Evolutionary conservation across 805 yeast genomes (phyloP).

Genomic region (Priceomyces castillae): DNA sequence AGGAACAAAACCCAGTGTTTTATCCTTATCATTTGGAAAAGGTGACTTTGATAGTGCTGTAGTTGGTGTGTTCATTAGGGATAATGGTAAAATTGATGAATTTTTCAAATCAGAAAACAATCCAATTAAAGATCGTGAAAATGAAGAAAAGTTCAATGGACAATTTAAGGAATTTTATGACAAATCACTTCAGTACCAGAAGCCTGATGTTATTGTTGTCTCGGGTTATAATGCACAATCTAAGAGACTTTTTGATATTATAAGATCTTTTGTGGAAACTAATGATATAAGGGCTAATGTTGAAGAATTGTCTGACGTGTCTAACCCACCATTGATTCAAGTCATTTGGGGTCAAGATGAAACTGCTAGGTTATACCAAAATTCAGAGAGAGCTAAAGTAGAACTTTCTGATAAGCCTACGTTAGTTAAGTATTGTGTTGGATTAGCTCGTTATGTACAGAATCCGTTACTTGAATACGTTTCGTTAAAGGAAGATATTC

Average conservation of each 20-base stretch:
- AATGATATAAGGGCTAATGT: conserved; percentile 53
- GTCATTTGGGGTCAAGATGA: conserved; percentile 89
- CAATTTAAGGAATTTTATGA: conserved; percentile 70
- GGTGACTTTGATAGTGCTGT: conserved; percentile 85
- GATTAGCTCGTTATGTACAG: conserved; percentile 87
- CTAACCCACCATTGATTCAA: conserved; percentile 55
- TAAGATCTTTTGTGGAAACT: conserved; percentile 54
- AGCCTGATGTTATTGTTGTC: conserved; percentile 87
- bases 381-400: conserved; percentile 65
- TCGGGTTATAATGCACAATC: conserved; percentile 83
- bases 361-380: conserved; percentile 84
- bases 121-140: conserved; percentile 50
- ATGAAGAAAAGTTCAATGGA: conserved; percentile 47
- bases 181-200: conserved; percentile 45
- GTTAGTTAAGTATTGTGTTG: conserved; percentile 79
- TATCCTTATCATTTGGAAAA: conserved; percentile 81
- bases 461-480: conserved; percentile 91
- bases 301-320: conserved; percentile 39
- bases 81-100: conserved; percentile 75
- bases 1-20: conserved; percentile 82
- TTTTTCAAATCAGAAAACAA: conserved; percentile 74
- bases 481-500: conserved; percentile 70
- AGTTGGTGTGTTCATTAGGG: conserved; percentile 74
- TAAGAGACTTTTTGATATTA: conserved; percentile 54
- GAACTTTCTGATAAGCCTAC: conserved; percentile 87